Conservation (phyloP, 129 eudicot genomes). For the Kitagawia praeruptora region DNA sequence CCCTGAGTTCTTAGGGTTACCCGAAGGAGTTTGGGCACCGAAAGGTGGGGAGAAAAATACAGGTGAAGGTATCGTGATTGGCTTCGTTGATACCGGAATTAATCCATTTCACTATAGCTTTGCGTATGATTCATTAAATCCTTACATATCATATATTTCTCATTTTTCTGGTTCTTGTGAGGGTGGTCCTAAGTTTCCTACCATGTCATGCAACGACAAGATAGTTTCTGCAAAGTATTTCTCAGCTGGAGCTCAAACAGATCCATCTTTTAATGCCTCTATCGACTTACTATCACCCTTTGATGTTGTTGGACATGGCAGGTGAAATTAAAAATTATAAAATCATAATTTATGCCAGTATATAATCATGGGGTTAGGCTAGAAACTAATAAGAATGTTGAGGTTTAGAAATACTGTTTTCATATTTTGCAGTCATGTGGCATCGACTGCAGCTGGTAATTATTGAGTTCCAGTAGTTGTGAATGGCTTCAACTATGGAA, state of each 20-base stretch:
- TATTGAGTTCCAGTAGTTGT: slow-evolving; percentile 88
- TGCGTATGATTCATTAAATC: slow-evolving; percentile 39
- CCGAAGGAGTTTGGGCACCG: slow-evolving; percentile 57
- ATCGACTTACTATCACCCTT: slow-evolving; percentile 72
- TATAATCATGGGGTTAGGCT: too few relatives aligned
- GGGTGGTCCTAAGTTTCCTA: slow-evolving; percentile 70
- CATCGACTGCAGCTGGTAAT: slow-evolving; percentile 94
- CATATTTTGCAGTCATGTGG: slow-evolving; percentile 63
- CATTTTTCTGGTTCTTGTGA: slow-evolving; percentile 58
- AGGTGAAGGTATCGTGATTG: slow-evolving; percentile 89
- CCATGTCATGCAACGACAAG: slow-evolving; percentile 79
- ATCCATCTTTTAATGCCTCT: slow-evolving; percentile 45
- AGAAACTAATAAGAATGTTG: not conserved
- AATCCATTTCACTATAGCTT: slow-evolving; percentile 87
- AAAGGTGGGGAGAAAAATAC: slow-evolving; percentile 45
- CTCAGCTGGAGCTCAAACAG: slow-evolving; percentile 69
- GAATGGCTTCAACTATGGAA: slow-evolving; percentile 72
- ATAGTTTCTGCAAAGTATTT: slow-evolving; percentile 79
- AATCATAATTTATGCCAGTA: too few relatives aligned
- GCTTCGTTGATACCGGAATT: slow-evolving; percentile 81
- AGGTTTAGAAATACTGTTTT: not conserved
- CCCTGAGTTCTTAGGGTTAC: slow-evolving; percentile 57
- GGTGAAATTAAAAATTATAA: slow-evolving; percentile 24
- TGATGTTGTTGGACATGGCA: slow-evolving; percentile 95
- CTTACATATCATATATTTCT: slow-evolving; percentile 21